Evolutionary conservation across 140 eudicot species (phyloP), one percentile per base, ranked within the genome.

Genomic region (Oenanthe javanica): DNA sequence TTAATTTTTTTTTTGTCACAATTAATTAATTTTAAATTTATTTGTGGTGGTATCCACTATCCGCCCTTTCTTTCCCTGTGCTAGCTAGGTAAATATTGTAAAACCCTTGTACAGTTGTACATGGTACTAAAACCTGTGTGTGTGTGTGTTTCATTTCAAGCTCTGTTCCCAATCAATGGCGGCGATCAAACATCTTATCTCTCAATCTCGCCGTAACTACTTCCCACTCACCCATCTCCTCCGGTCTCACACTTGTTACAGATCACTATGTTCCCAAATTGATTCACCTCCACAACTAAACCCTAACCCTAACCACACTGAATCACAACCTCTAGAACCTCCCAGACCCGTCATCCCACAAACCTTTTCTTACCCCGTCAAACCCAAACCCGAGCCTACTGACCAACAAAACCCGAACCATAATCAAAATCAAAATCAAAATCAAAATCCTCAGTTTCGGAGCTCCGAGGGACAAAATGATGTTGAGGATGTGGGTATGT

Each of bases 321-420:
- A 59, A 23, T 47, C 84, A 40, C 82, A 72, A 21, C 71, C 80
- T 57, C 72, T 38, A 36, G 43, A 27, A 80, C 31, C 51, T 81
- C 89, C 38, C 81, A 81, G 40, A 40, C 78, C 87, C 12, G 43
- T 80, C 19, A 48, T 83, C 8, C 85, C 89, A 52, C 86, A 87
- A 51, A 87, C 92, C 72, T 88, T 93, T 61, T 91, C 96, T 13
- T 93, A 90, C 84, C 83, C 96, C 11, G 61, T 82, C 2, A 91
- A 88, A 76, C 36, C 36, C 40, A 47, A 82, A 81, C 76, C 79
- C 46, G 69, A 73, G 11, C 47, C 14, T 51, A 64, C 83, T 5
- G 67, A 79, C 15, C 81, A 36, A 64, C 23, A 82, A 45, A 72
- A 55, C 46, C 66, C 7, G 15, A 43, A n/a, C 10, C 47, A 49